A percentile compares a stretch with the other conserved stretches of the same genome.
These are phyloP conservation scores for Kondoa malvinella DNA, from an alignment of 768 basidiomycete species.

Conservation along the genomic window DNA sequence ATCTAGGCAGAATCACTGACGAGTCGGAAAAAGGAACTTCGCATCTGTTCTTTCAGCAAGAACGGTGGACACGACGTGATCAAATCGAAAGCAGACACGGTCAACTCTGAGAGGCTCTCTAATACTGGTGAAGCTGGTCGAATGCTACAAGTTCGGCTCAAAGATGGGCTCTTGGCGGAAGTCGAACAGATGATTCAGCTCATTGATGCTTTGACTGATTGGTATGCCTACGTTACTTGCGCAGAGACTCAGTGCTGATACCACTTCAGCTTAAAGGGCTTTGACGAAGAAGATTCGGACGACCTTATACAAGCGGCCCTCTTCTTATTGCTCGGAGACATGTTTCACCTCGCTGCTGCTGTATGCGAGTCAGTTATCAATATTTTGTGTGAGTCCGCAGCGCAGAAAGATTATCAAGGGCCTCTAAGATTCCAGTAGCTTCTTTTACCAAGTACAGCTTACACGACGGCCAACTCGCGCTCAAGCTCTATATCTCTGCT, in stretches of 20 bases:
- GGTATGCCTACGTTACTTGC: no score
- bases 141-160: neutral
- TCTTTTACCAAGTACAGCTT: neutral
- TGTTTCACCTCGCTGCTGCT: neutral
- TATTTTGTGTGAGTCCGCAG: neutral
- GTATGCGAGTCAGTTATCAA: conserved; percentile 5
- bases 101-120: neutral
- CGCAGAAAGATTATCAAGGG: no score
- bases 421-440: neutral
- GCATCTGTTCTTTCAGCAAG: neutral
- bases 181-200: neutral
- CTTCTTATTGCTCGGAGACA: neutral
- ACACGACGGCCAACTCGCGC: neutral
- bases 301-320: neutral
- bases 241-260: no score
- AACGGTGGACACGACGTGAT: neutral
- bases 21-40: neutral
- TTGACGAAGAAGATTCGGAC: conserved; percentile 1
- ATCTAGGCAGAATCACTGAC: neutral
- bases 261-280: neutral
- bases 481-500: neutral
- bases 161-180: neutral
- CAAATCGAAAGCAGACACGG: neutral
- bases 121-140: neutral
- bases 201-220: neutral